Conservation (phyloP, 1,284 basidiomycete species). For the Neotropicomus parvogracilis region DNA sequence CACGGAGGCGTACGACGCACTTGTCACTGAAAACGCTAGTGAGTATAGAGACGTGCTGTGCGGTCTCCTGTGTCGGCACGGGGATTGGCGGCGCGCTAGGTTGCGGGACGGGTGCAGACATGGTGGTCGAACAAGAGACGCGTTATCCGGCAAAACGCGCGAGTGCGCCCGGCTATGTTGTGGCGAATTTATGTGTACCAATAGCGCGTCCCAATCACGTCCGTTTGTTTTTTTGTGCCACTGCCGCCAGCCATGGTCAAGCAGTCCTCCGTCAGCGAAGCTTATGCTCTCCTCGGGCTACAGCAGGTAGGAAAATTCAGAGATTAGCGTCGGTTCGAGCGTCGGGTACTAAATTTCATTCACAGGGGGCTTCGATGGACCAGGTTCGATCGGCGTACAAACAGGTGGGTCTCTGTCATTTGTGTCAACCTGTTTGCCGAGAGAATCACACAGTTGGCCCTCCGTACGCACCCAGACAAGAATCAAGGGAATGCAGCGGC, state of each 20-base stretch:
- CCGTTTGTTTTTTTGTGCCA: constrained; percentile 14
- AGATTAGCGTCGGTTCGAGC: neutral
- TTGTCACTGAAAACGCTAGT: constrained; percentile 31
- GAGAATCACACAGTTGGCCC: constrained; percentile 46
- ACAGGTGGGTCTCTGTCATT: constrained; percentile 41
- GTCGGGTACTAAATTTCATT: constrained; percentile 7
- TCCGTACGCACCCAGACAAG: constrained; percentile 72
- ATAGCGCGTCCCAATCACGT: constrained; percentile 33
- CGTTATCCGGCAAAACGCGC: constrained; percentile 2
- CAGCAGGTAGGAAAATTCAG: constrained; percentile 42
- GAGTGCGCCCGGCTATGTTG: neutral
- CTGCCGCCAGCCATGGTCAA: constrained; percentile 34
- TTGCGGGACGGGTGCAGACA: constrained; percentile 9
- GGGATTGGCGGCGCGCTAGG: constrained; percentile 13
- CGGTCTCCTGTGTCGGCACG: constrained; percentile 10
- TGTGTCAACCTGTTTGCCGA: constrained; percentile 2
- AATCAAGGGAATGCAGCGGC: constrained; percentile 61
- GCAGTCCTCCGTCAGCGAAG: constrained; percentile 41
- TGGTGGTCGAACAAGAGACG: constrained; percentile 13
- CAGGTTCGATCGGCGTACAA: constrained; percentile 64
- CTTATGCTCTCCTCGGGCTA: constrained; percentile 57
- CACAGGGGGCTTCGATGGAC: constrained; percentile 59
- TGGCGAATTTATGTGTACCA: constrained; percentile 10
- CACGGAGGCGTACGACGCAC: constrained; percentile 23
- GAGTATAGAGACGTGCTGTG: constrained; percentile 14